Conservation (phyloP, 768 basidiomycete species). For the Jaapia argillacea region DNA sequence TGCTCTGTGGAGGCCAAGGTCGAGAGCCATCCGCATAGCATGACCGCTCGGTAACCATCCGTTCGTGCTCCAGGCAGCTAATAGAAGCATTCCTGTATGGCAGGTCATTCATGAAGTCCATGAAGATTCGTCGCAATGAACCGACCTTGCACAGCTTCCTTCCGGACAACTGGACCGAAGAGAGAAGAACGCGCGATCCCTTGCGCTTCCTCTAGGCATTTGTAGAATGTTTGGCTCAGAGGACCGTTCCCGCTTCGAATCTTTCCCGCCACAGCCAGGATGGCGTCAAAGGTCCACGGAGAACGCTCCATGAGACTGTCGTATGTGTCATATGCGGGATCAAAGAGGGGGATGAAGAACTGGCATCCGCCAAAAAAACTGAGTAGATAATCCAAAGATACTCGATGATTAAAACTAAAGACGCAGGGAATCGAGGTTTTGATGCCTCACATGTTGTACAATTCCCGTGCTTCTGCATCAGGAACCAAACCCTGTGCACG, state of each 20-base stretch:
- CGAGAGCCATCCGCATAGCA: constrained; percentile 92
- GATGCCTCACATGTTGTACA: constrained; percentile 74
- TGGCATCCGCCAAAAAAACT: constrained; percentile 96
- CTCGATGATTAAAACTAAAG: constrained; percentile 16
- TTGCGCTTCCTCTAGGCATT: constrained; percentile 89
- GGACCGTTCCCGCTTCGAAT: constrained; percentile 87
- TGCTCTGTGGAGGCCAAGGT: constrained; percentile 88
- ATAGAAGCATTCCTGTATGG: constrained; percentile 79
- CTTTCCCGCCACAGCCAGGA: constrained; percentile 86
- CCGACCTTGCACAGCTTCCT: constrained; percentile 89
- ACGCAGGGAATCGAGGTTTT: constrained; percentile 8
- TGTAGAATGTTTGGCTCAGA: constrained; percentile 78
- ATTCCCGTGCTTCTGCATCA: constrained; percentile 79
- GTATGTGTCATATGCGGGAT: constrained; percentile 87
- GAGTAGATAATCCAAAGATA: too few relatives aligned
- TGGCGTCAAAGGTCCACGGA: constrained; percentile 93
- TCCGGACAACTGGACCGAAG: constrained; percentile 88
- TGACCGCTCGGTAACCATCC: constrained; percentile 95
- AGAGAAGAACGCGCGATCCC: constrained; percentile 90
- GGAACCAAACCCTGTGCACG: constrained; percentile 63
- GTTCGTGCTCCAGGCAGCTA: constrained; percentile 91
- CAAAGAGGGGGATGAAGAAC: constrained; percentile 93
- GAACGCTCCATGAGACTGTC: constrained; percentile 87
- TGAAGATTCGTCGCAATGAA: constrained; percentile 9
- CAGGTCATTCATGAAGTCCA: too few relatives aligned